Evolutionary conservation across 2,329 filamentous ascomycete genomes (phyloP), one percentile per base, ranked within the genome.

Genomic region (Microcyclosporella mali): DNA sequence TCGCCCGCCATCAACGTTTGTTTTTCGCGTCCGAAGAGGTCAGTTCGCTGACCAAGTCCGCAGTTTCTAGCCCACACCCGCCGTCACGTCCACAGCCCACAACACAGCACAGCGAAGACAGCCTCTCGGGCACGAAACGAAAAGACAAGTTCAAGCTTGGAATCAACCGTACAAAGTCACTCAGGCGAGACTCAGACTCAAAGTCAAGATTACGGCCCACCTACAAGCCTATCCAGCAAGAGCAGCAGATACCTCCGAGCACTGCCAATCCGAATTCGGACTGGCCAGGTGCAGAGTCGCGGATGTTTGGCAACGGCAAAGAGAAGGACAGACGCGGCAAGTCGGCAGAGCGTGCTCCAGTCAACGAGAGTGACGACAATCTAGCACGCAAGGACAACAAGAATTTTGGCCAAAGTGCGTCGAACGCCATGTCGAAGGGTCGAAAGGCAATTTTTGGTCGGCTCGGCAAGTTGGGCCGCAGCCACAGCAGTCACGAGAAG

Each of bases 401-500:
- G 46, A 49, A 46, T 8, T 51, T 56, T 27, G 50, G 57, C 49
- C 54, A 49, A 7, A 51, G 59, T 39, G 52, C 49, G 12, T 56
- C 57, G 40, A 55, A 55, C 25, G 51, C 46, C 32, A 42, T 50
- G 14, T 51, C 52, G 11, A 50, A 55, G 14, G 52, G 55, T 18
- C 52, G 33, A 11, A 25, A 9, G 9, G 21, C 47, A 29, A 45
- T 58, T 19, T 42, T 58, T 29, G 55, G 41, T 9, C 46, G 53
- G 6, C 48, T 60, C 6, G 51, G 55, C 44, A 60, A 60, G 40
- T 52, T 62, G n/a, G 57, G 53, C 14, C 43, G 59, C 12, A 59
- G 75, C 34, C 86, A 84, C 60, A 85, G 80, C 53, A 78, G 81
- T 54, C 85, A 81, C 60, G 81, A 85, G 47, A 69, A 73, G 3